Conservation (phyloP, 306 rosid species). For the Inga leiocalycina region DNA sequence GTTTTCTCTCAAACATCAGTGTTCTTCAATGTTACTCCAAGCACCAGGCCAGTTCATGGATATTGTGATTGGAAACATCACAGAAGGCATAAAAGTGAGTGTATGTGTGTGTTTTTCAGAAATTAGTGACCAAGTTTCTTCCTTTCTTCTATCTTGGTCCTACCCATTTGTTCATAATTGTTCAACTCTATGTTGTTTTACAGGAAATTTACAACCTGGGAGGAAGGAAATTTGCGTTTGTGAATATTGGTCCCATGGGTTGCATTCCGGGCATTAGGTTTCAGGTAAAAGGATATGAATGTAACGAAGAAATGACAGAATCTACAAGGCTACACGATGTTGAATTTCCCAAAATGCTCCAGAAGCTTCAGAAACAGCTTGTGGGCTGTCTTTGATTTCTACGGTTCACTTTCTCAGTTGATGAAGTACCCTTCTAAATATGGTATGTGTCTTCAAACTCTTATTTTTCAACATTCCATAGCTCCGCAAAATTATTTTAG, state of each 20-base stretch:
- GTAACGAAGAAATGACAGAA: no score
- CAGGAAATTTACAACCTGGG: conserved; percentile 54
- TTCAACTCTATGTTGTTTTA: background rate
- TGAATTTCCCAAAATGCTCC: no score
- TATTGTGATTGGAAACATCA: conserved; percentile 56
- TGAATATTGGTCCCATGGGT: no score
- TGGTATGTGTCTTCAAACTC: conserved; percentile 17
- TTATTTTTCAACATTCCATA: background rate
- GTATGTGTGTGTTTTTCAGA: background rate
- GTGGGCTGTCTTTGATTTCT: no score
- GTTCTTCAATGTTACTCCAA: background rate
- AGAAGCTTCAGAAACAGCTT: no score
- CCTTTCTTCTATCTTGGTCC: background rate
- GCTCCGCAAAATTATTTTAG: background rate
- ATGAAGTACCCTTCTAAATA: no score
- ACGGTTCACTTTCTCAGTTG: no score
- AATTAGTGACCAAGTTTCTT: background rate
- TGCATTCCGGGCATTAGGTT: no score
- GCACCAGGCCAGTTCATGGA: conserved; percentile 2
- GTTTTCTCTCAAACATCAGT: background rate
- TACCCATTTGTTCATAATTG: background rate
- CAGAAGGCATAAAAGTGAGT: conserved; percentile 40
- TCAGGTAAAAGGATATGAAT: no score
- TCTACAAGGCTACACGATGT: no score
- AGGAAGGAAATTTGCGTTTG: conserved; percentile 58